These are phyloP conservation scores for Durusdinium trenchii DNA, from an alignment of 73 alveolate genomes.

Conservation along the genomic window DNA sequence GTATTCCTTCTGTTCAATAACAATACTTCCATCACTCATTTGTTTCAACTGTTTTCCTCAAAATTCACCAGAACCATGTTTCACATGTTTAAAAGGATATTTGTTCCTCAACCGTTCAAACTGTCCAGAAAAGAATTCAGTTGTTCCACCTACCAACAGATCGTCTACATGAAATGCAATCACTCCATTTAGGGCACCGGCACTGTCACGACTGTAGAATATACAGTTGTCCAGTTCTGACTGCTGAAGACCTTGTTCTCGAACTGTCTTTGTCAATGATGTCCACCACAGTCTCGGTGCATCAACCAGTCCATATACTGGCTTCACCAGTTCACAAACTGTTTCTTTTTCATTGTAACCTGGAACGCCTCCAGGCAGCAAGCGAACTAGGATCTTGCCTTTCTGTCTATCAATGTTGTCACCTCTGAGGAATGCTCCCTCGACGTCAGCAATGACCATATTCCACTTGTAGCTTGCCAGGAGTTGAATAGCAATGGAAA, in stretches of 20 bases:
- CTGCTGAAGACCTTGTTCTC: neutral
- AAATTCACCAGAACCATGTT: neutral
- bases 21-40: neutral
- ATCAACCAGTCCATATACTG: neutral
- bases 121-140: neutral
- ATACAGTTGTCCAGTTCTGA: neutral
- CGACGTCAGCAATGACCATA: neutral
- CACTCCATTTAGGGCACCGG: neutral
- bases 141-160: neutral
- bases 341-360: neutral
- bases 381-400: neutral
- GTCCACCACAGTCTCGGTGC: neutral
- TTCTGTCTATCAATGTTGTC: neutral
- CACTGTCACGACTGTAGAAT: neutral
- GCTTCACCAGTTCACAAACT: too few species aligned
- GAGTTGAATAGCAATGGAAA: neutral
- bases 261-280: neutral
- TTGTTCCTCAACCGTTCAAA: neutral
- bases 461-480: neutral
- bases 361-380: neutral
- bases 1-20: constrained; percentile 1
- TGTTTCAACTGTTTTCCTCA: neutral
- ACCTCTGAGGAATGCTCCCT: constrained; percentile 18
- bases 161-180: constrained; percentile 26
- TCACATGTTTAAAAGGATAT: constrained; percentile 28